These are phyloP conservation scores for Dichotomocladium elegans DNA, from an alignment of 371 early-diverging fungal genomes.

Conservation along the genomic window DNA sequence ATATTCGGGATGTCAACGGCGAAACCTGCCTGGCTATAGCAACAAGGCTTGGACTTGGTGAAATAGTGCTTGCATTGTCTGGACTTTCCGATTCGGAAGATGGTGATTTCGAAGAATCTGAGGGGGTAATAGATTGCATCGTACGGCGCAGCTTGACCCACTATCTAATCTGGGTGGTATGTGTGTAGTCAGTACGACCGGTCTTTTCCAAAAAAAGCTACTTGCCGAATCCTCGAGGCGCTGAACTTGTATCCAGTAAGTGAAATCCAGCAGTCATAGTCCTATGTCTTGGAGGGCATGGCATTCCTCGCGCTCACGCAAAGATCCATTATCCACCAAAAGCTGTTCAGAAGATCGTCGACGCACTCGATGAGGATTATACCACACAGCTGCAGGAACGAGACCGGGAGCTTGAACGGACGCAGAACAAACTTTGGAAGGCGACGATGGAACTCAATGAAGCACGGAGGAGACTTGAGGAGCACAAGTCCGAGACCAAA, in stretches of 20 bases:
- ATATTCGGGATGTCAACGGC: constrained; percentile 81
- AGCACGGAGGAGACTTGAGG: constrained; percentile 58
- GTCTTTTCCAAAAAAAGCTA: constrained; percentile 69
- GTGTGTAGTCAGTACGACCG: too few relatives aligned
- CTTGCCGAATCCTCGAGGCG: constrained; percentile 42
- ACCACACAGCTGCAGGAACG: constrained; percentile 55
- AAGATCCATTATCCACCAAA: too few relatives aligned
- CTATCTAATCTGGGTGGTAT: too few relatives aligned
- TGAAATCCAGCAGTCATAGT: neutral
- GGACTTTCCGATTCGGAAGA: too few relatives aligned
- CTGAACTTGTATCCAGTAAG: constrained; percentile 56
- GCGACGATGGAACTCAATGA: constrained; percentile 65
- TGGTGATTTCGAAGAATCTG: too few relatives aligned
- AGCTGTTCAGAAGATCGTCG: constrained; percentile 70
- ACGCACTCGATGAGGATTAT: constrained; percentile 66
- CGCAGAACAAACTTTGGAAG: constrained; percentile 54
- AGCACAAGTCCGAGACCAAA: constrained; percentile 21
- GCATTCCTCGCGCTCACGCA: neutral
- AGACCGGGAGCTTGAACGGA: constrained; percentile 58
- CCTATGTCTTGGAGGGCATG: neutral
- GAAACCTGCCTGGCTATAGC: constrained; percentile 91
- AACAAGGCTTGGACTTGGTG: constrained; percentile 66
- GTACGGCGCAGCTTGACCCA: too few relatives aligned
- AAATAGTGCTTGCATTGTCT: too few relatives aligned
- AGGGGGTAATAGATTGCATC: too few relatives aligned